phyloP scores from a whole-genome alignment of 768 basidiomycete genomes.

The Hypholoma sublateritium region DNA sequence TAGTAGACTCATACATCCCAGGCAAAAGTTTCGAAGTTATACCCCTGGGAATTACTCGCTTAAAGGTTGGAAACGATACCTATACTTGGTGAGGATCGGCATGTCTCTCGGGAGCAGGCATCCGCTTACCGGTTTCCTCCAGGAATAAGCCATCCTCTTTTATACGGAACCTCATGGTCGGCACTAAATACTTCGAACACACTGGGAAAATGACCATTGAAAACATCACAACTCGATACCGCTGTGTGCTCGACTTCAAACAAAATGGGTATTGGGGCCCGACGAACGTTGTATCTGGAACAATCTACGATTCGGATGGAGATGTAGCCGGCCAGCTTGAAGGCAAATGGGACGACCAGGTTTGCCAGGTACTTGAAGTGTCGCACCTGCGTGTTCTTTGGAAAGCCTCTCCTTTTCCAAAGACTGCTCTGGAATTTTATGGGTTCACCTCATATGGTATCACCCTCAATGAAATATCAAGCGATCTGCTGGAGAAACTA shows the following conservation, averaged over 20 bases:
- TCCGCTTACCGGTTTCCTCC: conserved; percentile 3
- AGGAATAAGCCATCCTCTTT: conserved; percentile 90
- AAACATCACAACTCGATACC: conserved; percentile 52
- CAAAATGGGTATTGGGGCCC: conserved; percentile 82
- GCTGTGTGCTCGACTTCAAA: conserved; percentile 82
- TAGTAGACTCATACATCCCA: conserved; percentile 35
- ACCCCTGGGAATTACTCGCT: conserved; percentile 68
- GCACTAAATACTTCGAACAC: conserved; percentile 89
- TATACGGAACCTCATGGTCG: conserved; percentile 87
- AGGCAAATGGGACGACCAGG: conserved; percentile 87
- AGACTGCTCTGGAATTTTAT: conserved; percentile 69
- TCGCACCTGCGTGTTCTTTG: conserved; percentile 76
- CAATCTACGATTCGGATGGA: conserved; percentile 53
- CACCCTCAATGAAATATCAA: conserved; percentile 78
- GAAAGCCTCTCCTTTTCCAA: conserved; percentile 73
- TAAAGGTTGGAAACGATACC: conserved; percentile 64
- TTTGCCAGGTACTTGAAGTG: conserved; percentile 66
- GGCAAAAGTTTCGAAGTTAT: conserved; percentile 91
- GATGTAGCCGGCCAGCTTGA: conserved; percentile 64
- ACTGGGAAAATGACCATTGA: conserved; percentile 76
- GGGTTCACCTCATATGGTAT: conserved; percentile 83
- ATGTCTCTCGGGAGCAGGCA: not conserved
- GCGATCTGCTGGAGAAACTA: conserved; percentile 59
- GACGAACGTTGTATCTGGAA: conserved; percentile 70
- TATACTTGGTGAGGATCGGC: conserved; percentile 63